These are phyloP conservation scores for Yarrowia galli DNA, from an alignment of 1,139 yeast species.

Conservation along the genomic window DNA sequence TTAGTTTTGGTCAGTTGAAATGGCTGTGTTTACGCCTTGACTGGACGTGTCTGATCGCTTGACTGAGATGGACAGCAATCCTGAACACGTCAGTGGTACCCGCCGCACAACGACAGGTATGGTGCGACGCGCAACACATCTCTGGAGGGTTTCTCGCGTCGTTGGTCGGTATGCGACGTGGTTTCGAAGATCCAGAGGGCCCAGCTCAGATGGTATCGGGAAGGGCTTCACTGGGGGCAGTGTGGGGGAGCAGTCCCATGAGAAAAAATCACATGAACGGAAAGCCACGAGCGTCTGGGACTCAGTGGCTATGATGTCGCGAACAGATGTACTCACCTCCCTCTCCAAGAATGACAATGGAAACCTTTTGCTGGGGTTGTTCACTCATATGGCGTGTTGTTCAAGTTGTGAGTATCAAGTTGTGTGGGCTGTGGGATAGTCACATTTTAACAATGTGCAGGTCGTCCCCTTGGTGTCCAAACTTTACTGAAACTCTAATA, in stretches of 20 bases:
- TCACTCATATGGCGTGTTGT: constrained; percentile 32
- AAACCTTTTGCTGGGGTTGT: constrained; percentile 37
- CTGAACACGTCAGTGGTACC: not conserved
- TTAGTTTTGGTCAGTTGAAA: constrained; percentile 41
- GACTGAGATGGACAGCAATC: not conserved
- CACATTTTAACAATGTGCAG: constrained; percentile 31
- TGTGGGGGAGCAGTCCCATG: constrained; percentile 5
- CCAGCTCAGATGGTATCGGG: not conserved
- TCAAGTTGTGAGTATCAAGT: constrained; percentile 18
- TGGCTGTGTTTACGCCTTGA: not conserved
- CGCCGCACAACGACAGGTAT: not conserved
- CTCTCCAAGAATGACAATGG: constrained; percentile 38
- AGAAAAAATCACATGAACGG: not conserved
- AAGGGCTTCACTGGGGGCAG: not conserved
- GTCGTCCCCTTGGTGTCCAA: constrained; percentile 35
- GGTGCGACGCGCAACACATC: not conserved
- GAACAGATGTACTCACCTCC: constrained; percentile 30
- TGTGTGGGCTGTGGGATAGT: constrained; percentile 33
- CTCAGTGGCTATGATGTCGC: not conserved
- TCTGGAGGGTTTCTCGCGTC: not conserved
- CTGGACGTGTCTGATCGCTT: constrained; percentile 6
- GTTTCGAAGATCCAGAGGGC: not conserved
- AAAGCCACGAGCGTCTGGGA: not conserved
- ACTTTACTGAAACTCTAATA: constrained; percentile 22
- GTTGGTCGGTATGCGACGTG: not conserved